Percentiles rank a stretch among this genome's conserved stretches.
These are phyloP conservation scores for Suillus spraguei DNA, from an alignment of 768 basidiomycete genomes.

Conservation along the genomic window DNA sequence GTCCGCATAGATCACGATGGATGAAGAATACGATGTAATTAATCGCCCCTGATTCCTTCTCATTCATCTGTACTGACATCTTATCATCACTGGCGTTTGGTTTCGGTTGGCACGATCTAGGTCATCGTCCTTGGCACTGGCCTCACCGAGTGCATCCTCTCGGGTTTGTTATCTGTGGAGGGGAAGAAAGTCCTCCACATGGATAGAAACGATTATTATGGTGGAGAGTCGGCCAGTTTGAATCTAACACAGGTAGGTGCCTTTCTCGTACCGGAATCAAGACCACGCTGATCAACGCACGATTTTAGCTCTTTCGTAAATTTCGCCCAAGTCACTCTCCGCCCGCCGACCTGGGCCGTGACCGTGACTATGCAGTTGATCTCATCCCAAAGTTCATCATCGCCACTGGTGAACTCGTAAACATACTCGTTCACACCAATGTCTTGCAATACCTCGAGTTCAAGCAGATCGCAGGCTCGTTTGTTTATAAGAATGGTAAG, in stretches of 20 bases:
- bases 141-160: constrained; percentile 97
- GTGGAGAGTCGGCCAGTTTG: constrained; percentile 94
- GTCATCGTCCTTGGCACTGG: constrained; percentile 95
- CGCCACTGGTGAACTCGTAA: constrained; percentile 94
- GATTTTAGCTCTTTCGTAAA: constrained; percentile 86
- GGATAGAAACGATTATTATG: constrained; percentile 99
- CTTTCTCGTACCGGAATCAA: background rate
- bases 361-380: constrained; percentile 97
- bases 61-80: constrained; percentile 10
- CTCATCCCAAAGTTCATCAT: constrained; percentile 99
- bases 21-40: constrained; percentile 96
- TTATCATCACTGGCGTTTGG: background rate
- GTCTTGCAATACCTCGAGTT: constrained; percentile 99
- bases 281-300: constrained; percentile 21
- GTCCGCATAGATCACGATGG: constrained; percentile 59
- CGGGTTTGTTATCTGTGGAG: constrained; percentile 97
- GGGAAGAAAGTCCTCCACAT: constrained; percentile 99
- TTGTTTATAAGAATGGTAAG: constrained; percentile 94
- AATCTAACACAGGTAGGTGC: constrained; percentile 90
- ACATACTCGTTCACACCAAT: constrained; percentile 98
- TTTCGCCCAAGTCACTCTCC: constrained; percentile 80
- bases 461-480: constrained; percentile 99
- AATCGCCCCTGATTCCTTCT: constrained; percentile 6
- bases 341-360: constrained; percentile 87
- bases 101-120: constrained; percentile 39